phyloP scores from a whole-genome alignment of 2,329 filamentous ascomycete genomes.

The Teratosphaeria nubilosa region DNA sequence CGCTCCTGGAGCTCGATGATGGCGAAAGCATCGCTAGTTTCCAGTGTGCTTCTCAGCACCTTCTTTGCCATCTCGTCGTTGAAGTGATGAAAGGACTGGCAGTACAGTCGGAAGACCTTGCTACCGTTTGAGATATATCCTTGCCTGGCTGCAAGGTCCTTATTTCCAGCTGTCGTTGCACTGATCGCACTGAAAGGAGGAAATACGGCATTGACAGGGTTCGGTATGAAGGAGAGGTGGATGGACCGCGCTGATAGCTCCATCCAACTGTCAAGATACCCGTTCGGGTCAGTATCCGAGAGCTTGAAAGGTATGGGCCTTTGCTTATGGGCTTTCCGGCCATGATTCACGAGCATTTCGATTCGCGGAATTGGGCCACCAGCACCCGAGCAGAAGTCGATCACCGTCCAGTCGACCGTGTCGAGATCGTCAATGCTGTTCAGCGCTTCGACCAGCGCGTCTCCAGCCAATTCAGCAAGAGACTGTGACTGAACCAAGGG shows the following conservation, averaged over 20 bases:
- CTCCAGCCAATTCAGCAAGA: conserved; percentile 52
- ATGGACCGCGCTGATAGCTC: conserved; percentile 19
- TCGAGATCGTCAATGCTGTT: conserved; percentile 33
- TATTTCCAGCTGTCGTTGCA: conserved; percentile 33
- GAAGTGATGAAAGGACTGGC: conserved; percentile 69
- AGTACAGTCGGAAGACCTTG: conserved; percentile 57
- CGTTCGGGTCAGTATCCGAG: conserved; percentile 31
- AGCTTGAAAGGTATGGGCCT: conserved; percentile 29
- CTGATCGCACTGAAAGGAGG: conserved; percentile 36
- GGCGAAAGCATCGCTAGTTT: conserved; percentile 56
- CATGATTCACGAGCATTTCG: conserved; percentile 23
- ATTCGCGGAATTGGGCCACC: conserved; percentile 37
- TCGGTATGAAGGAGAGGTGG: conserved; percentile 49
- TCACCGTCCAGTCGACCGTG: conserved; percentile 47
- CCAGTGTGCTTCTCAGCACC: conserved; percentile 55
- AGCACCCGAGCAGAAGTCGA: conserved; percentile 68
- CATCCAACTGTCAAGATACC: conserved; percentile 26
- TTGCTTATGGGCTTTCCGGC: conserved; percentile 10
- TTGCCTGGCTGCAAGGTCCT: conserved; percentile 1
- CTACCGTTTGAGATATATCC: conserved; percentile 8
- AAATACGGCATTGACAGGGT: conserved; percentile 55
- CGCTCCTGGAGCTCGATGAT: conserved; percentile 70
- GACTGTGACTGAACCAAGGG: conserved; percentile 48
- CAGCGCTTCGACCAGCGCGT: conserved; percentile 39
- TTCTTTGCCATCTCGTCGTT: conserved; percentile 50